Evolutionary conservation across 345 rosid genomes (phyloP), one percentile per base, ranked within the genome.

Genomic region (Trapa incisa): DNA sequence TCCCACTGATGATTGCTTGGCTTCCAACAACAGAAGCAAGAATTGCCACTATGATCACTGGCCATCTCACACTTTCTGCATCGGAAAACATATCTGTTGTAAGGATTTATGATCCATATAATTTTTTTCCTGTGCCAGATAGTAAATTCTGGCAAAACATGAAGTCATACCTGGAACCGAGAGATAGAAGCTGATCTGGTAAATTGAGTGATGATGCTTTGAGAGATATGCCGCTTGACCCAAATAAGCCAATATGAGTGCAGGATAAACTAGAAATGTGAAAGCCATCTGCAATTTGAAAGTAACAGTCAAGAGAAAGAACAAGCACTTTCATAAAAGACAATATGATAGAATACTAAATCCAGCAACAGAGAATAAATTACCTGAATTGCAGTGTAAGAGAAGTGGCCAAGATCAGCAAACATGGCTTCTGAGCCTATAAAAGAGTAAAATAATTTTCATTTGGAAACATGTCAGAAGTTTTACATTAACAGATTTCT

Each of bases 371-470:
- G 15, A 58, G 38, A 58, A 32, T 33, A 58, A 15, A 2, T 12
- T 61, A 71, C 74, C 74, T 71, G 69, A 60, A 72, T 72, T 58
- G 74, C 65, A 8, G 62, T 43, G 10, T 72, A 60, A n/a, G 74
- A 72, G 66, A 92, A 90, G 79, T 92, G 98, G 33, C 99, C 99
- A 66, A 91, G 89, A 82, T 89, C 97, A 73, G 99, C 99, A 80
- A 87, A 94, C 99, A 94, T 91, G 37, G 99, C 99, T 79, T 94
- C 99, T 0, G 99, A 94, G 50, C 99, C 99, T 94, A 84, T 54
- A 9, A 5, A n/a, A 52, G 16, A 41, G 48, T 9, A 37, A 35
- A 15, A 52, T 3, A 41, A 41, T 41, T 41, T 41, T 41, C 7
- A 41, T 41, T 41, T 41, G 6, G 2, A 41, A 41, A 4, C 7